Conservation (phyloP, 257 asterid species). For the Henckelia pumila region DNA sequence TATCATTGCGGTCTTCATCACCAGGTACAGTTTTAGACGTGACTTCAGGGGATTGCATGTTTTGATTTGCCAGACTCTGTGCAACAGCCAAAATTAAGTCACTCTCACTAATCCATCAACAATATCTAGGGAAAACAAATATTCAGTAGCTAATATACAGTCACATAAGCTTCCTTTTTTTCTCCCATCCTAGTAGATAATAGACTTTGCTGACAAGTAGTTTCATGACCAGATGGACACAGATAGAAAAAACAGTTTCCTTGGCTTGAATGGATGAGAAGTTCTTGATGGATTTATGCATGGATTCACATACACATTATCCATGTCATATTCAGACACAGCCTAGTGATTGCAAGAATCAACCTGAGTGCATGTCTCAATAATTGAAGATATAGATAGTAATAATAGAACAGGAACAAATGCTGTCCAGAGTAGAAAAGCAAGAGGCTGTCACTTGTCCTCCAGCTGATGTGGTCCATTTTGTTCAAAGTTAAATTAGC, state of each 20-base stretch:
- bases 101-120: not conserved
- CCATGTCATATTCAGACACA: no score
- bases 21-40: slow-evolving; percentile 60
- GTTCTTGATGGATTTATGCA: no score
- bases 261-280: no score
- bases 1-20: slow-evolving; percentile 44
- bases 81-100: slow-evolving; percentile 21
- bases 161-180: no score
- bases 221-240: no score
- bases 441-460: slow-evolving; percentile 38
- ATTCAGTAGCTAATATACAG: not conserved
- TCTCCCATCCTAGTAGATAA: no score
- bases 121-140: not conserved
- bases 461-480: slow-evolving; percentile 55
- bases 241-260: no score
- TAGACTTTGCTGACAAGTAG: no score
- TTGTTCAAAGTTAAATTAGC: not conserved
- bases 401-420: slow-evolving; percentile 31
- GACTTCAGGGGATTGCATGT: slow-evolving; percentile 74
- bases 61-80: slow-evolving; percentile 52
- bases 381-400: no score
- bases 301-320: no score
- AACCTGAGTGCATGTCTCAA: no score
- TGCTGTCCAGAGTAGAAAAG: slow-evolving; percentile 31
- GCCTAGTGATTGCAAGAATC: no score